Base-by-base conservation (phyloP, 345 rosid genomes). In the Camelina neglecta region DNA sequence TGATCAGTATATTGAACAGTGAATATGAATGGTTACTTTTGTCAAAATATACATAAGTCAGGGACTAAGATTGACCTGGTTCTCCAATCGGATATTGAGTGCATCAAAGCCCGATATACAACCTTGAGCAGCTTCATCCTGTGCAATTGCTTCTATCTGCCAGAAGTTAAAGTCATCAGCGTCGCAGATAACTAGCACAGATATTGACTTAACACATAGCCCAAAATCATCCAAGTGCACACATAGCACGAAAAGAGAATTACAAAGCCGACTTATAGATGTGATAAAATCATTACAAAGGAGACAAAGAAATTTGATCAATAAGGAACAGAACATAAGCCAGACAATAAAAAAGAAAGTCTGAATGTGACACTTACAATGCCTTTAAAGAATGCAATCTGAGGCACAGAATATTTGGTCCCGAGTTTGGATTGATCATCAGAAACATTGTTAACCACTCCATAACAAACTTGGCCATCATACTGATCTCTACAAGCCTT, bases 341-440 rank as follows among this genome's bases (percentile, higher is more conserved):
- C 49, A 2, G 38, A 63, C 24, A 36, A 2, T 15, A 57, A 4
- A 29, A 23, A 7, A 35, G 36, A 0, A 26, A 26, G 4, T 7
- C 9, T 18, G n/a, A 48, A 23, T 0, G 60, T 18, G 36, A 90
- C 97, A 89, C 97, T 84, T 76, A 92, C 99, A 78, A 90, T 84
- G 54, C 87, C 92, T 83, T 87, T 92, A 62, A 85, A 95, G 68
- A 88, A 82, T 31, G 96, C 88, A 74, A 95, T 88, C 82, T 95
- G 97, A 0, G 87, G 97, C 80, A 88, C 90, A 12, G 93, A 84
- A 79, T 89, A 95, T 24, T 84, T 86, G 0, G 97, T 86, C 41
- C 97, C 97, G 35, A 92, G 96, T 86, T 95, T 85, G 24, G 97
- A 92, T 24, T 95, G 97, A 15, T 90, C 97, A 59, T 95, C 97